Evolutionary conservation across 2,329 filamentous ascomycete species (phyloP).

Genomic region (Dryadomyces quercivorus): DNA sequence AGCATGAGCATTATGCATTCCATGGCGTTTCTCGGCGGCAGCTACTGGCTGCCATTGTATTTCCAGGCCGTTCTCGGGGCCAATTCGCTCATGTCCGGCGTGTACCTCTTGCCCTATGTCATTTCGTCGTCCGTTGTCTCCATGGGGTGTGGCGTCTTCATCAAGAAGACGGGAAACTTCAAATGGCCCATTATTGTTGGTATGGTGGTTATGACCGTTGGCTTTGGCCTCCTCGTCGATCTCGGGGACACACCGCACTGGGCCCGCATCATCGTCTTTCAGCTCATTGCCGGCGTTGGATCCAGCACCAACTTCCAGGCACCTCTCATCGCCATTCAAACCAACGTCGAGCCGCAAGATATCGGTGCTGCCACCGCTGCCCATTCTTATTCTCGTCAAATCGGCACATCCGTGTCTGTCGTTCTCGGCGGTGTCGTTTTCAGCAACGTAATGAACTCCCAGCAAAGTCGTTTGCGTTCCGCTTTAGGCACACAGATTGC

Average conservation of each 20-base stretch:
- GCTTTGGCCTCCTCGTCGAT: slow-evolving; percentile 18
- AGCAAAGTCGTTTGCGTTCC: not conserved
- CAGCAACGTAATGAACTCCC: slow-evolving; percentile 1
- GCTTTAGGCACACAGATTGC: not conserved
- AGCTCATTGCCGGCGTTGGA: slow-evolving; percentile 42
- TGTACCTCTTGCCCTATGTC: slow-evolving; percentile 22
- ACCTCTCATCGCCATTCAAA: slow-evolving; percentile 47
- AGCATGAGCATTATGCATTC: slow-evolving; percentile 62
- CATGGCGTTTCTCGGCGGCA: slow-evolving; percentile 52
- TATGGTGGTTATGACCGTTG: slow-evolving; percentile 16
- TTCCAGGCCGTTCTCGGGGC: slow-evolving; percentile 63
- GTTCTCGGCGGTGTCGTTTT: slow-evolving; percentile 1
- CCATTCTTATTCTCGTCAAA: slow-evolving; percentile 39
- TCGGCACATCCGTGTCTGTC: slow-evolving; percentile 14
- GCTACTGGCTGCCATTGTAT: slow-evolving; percentile 74
- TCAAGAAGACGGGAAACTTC: slow-evolving; percentile 25
- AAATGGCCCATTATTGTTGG: slow-evolving; percentile 31
- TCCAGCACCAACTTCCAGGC: slow-evolving; percentile 46
- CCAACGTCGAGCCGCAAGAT: slow-evolving; percentile 39
- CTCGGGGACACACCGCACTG: slow-evolving; percentile 17
- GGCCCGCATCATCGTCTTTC: slow-evolving; percentile 32
- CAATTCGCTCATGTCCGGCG: slow-evolving; percentile 56
- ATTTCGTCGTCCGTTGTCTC: slow-evolving; percentile 26
- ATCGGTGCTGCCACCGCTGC: slow-evolving; percentile 46
- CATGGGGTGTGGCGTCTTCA: slow-evolving; percentile 19